Evolutionary conservation across 306 rosid genomes (phyloP).

Genomic region (Canavalia gladiata): DNA sequence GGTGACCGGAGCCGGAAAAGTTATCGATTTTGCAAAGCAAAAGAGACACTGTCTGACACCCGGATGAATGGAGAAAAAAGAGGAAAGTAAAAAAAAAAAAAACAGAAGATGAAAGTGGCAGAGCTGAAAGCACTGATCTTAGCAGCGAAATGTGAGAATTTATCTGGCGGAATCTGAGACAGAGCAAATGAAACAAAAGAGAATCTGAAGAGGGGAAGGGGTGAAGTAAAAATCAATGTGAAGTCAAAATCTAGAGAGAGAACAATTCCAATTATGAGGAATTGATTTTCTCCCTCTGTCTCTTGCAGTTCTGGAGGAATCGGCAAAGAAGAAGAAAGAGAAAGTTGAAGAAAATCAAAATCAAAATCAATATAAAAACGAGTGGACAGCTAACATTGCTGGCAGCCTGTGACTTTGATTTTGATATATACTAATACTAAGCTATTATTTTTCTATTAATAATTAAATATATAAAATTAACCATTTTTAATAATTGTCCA

Average conservation of each 20-base stretch:
- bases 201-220: background rate
- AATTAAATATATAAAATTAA: background rate
- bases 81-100: background rate
- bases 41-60: background rate
- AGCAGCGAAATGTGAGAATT: slow-evolving; percentile 8
- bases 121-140: slow-evolving; percentile 56
- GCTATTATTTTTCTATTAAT: background rate
- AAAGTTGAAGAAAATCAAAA: slow-evolving; percentile 19
- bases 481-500: slow-evolving; percentile 44
- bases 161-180: background rate
- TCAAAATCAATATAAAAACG: slow-evolving; percentile 56
- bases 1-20: slow-evolving; percentile 28
- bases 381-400: slow-evolving; percentile 84
- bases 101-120: slow-evolving; percentile 31
- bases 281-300: slow-evolving; percentile 33
- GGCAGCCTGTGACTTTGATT: slow-evolving; percentile 60
- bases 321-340: slow-evolving; percentile 46
- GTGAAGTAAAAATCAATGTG: slow-evolving; percentile 43
- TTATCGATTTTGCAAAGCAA: slow-evolving; percentile 16
- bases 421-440: slow-evolving; percentile 23
- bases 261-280: slow-evolving; percentile 49
- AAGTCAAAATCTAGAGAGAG: slow-evolving; percentile 50
- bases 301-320: slow-evolving; percentile 56
- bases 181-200: background rate
- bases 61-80: background rate